Evolutionary conservation across 2,329 filamentous ascomycete species (phyloP), one percentile per base, ranked within the genome.

Genomic region (Ustilaginoidea virens): DNA sequence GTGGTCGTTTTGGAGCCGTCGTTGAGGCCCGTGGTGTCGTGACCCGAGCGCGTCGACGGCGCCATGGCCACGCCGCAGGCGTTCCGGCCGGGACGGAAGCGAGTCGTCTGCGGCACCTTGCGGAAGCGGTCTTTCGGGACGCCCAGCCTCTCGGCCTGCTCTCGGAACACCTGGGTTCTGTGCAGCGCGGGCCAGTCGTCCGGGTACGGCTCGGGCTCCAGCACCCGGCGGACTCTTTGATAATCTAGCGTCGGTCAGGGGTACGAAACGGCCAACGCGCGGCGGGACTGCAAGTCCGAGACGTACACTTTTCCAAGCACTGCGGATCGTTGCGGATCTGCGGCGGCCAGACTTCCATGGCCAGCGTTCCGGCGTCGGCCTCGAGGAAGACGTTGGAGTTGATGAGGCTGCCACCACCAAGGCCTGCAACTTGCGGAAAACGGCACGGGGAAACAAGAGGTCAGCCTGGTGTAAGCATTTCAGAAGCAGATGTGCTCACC

Each of bases 1-100:
- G 69, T 76, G 8, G 66, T 74, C 12, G 63, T 76, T 48, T 78
- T 79, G 17, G 69, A 76, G 2, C 71, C 71, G 44, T 80, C 74
- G 38, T 80, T 79, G 33, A 75, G 39, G 1, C 74, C 74, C 0
- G 72, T 77, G 22, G 48, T 51, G 38, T 80, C 74, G 46, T 74
- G 69, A 2, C 74, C 74, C 0, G 68, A 69, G 14, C 73, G 51
- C 0, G 62, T 60, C 1, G 69, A 75, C 0, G 63, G 58, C 13
- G 58, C 53, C 73, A 80, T 75, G 37, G 68, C 56, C 3, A 79
- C 69, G 10, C 74, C 74, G n/a, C 61, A 67, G 39, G 58, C 65
- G 41, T 79, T 79, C 11, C 63, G 60, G 0, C 70, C 69, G 33
- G 66, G 59, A 10, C 53, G 53, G 43, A 80, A 80, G 23, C 67